These are phyloP conservation scores for Mortierella polycephala DNA, from an alignment of 371 early-diverging fungal genomes.

Conservation along the genomic window DNA sequence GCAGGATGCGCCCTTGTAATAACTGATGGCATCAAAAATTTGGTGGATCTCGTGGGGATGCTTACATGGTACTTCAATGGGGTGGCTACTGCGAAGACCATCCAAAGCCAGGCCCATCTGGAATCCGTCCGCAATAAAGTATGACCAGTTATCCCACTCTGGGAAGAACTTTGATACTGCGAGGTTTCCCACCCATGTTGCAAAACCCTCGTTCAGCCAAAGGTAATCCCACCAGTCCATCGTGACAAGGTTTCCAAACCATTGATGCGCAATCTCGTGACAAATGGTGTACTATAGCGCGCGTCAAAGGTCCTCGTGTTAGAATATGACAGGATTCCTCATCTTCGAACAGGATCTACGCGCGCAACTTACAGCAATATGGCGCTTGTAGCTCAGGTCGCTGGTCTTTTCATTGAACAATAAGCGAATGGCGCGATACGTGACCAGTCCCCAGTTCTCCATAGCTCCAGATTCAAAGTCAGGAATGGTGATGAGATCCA, in stretches of 20 bases:
- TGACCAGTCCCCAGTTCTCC: slow-evolving; percentile 96
- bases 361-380: slow-evolving; percentile 66
- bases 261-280: slow-evolving; percentile 96
- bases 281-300: slow-evolving; percentile 77
- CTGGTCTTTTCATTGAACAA: slow-evolving; percentile 79
- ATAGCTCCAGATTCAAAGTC: slow-evolving; percentile 90
- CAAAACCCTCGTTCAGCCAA: slow-evolving; percentile 97
- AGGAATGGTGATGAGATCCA: slow-evolving; percentile 92
- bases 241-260: slow-evolving; percentile 94
- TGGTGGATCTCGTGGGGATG: slow-evolving; percentile 80
- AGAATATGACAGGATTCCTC: not conserved
- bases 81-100: slow-evolving; percentile 81
- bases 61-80: slow-evolving; percentile 88
- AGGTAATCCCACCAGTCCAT: slow-evolving; percentile 95
- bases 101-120: slow-evolving; percentile 80
- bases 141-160: slow-evolving; percentile 82
- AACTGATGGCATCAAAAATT: slow-evolving; percentile 83
- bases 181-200: slow-evolving; percentile 90
- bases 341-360: not conserved
- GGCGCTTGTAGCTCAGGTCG: slow-evolving; percentile 76
- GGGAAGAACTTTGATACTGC: slow-evolving; percentile 85
- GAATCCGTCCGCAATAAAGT: slow-evolving; percentile 81
- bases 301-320: not conserved
- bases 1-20: slow-evolving; percentile 92
- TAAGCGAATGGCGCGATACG: slow-evolving; percentile 84